Conservation (phyloP, 2,329 filamentous ascomycete genomes). For the Endoconidiophora laricicola region DNA sequence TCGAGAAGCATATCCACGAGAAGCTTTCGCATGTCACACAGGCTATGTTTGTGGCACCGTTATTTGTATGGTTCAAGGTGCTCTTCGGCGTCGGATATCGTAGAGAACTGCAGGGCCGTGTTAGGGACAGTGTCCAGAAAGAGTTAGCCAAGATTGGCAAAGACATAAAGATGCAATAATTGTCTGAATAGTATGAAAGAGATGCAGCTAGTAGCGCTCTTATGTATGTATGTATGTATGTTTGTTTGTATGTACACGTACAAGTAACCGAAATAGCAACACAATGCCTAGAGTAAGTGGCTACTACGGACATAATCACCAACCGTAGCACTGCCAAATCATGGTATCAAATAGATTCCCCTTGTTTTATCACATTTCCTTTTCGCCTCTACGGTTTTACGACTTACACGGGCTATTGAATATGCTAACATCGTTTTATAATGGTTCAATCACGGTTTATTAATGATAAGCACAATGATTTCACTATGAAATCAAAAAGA, state of each 20-base stretch:
- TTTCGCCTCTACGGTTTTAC: not conserved
- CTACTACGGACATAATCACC: not conserved
- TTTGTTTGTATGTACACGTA: not conserved
- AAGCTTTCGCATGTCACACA: constrained; percentile 74
- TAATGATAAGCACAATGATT: too few relatives aligned
- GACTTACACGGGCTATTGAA: not conserved
- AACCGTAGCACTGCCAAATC: not conserved
- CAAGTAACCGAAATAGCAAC: too few relatives aligned
- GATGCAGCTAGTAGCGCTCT: too few relatives aligned
- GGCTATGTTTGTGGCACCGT: constrained; percentile 78
- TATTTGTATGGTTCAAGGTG: constrained; percentile 94
- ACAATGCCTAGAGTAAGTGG: too few relatives aligned
- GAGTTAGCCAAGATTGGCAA: constrained; percentile 62
- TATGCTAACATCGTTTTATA: too few relatives aligned
- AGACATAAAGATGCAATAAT: constrained; percentile 31
- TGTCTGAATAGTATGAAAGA: too few relatives aligned
- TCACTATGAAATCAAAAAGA: too few relatives aligned
- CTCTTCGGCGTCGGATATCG: constrained; percentile 85
- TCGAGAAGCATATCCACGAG: constrained; percentile 47
- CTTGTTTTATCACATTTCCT: too few relatives aligned
- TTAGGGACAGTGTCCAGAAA: constrained; percentile 57
- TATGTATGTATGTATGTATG: not conserved
- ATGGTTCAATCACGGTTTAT: too few relatives aligned
- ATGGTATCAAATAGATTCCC: not conserved
- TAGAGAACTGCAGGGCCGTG: constrained; percentile 65